These are phyloP conservation scores for Euphorbia corollata DNA, from an alignment of 441 rosid species.

Conservation along the genomic window DNA sequence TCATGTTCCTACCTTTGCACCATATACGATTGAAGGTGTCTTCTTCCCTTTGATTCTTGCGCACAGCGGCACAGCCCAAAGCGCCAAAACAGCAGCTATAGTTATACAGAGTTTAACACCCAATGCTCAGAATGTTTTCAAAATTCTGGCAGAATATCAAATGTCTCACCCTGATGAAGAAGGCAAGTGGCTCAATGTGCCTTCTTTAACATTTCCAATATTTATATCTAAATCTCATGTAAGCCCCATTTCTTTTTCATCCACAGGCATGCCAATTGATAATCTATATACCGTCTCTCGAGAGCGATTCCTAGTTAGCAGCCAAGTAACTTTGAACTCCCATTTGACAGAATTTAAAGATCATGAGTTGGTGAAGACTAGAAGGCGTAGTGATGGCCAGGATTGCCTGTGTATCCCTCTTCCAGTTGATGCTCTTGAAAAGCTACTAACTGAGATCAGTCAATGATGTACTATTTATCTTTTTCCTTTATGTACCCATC, in stretches of 20 bases:
- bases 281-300: slow-evolving; percentile 55
- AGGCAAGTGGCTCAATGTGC: slow-evolving; percentile 32
- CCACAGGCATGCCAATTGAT: slow-evolving; percentile 69
- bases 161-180: slow-evolving; percentile 78
- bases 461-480: slow-evolving; percentile 19
- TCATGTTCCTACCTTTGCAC: slow-evolving; percentile 80
- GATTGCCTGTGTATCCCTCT: slow-evolving; percentile 80
- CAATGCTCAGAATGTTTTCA: slow-evolving; percentile 86
- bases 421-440: slow-evolving; percentile 55
- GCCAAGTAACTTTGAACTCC: slow-evolving; percentile 76
- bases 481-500: background rate
- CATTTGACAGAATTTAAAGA: slow-evolving; percentile 92
- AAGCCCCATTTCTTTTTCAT: background rate
- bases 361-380: slow-evolving; percentile 76
- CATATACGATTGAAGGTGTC: slow-evolving; percentile 72
- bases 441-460: slow-evolving; percentile 53
- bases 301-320: slow-evolving; percentile 80
- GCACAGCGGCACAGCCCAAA: slow-evolving; percentile 52
- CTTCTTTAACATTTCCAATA: background rate
- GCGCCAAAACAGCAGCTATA: slow-evolving; percentile 74
- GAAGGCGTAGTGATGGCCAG: slow-evolving; percentile 71
- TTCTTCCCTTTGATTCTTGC: slow-evolving; percentile 79
- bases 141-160: slow-evolving; percentile 74
- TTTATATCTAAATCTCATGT: slow-evolving; percentile 6
- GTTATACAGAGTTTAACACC: slow-evolving; percentile 89